Evolutionary conservation across 2,329 filamentous ascomycete genomes (phyloP), one percentile per base, ranked within the genome.

Genomic region (Pezicula carpinea): DNA sequence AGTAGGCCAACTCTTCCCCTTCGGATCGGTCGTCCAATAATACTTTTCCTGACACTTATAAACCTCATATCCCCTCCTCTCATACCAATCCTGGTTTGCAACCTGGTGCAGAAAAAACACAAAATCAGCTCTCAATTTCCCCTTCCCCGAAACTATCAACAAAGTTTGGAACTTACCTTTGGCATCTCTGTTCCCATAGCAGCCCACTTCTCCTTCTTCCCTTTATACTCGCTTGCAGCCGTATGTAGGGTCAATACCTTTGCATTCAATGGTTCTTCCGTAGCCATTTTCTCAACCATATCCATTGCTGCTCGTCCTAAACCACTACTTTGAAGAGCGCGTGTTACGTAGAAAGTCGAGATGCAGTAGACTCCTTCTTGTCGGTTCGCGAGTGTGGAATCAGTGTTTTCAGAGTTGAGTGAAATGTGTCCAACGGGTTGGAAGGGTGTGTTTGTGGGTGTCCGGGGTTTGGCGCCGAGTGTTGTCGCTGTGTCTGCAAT

Each of bases 371-470:
- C 31, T 2, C 56, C 54, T 31, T 48, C 26, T 22, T 38, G 32
- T 33, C 21, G 31, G 6, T 51, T 39, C 8, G 44, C 41, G 5
- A 44, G 43, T 17, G 44, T 47, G 5, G 41, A 32, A 22, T 54
- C 43, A 3, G 47, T 26, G 31, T 50, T 47, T 2, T 40, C 29
- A 4, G 51, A 29, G 19, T 54, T 55, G 2, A 61, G 47, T 18
- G 47, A 58, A 23, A 61, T 55, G 42, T 61, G 59, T n/a, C 59
- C 59, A 3, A 61, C 40, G 6, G 59, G 58, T 5, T 52, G 48
- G 39, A 61, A 60, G 4, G 26, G 39, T 3, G 53, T 48, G 1
- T 18, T 39, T 5, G 55, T 48, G n/a, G 53, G 44, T 11, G 17
- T 19, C 15, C 57, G 47, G 14, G 51, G 32, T 41, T 56, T 52